A percentile compares a stretch with the other conserved stretches of the same genome.
Conservation (phyloP, 2,329 filamentous ascomycete genomes). For the Pyrenochaeta sp. region DNA sequence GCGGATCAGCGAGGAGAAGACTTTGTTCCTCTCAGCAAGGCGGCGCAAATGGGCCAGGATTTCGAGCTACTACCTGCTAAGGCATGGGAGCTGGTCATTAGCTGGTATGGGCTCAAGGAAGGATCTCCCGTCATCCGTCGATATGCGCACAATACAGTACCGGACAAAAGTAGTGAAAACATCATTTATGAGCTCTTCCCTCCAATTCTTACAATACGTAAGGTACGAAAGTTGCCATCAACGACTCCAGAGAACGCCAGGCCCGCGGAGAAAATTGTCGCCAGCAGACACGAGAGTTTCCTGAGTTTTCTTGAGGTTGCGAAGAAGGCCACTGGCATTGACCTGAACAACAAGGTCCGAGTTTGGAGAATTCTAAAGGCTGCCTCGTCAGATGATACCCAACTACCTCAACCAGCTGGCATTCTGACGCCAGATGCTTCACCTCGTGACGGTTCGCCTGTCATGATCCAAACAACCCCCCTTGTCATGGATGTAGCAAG, state of each 20-base stretch:
- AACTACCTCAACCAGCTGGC: constrained; percentile 44
- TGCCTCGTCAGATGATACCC: constrained; percentile 45
- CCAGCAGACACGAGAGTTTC: constrained; percentile 74
- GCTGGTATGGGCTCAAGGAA: constrained; percentile 81
- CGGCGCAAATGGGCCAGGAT: constrained; percentile 69
- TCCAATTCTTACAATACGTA: constrained; percentile 84
- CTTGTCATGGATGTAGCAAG: constrained; percentile 69
- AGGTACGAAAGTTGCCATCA: constrained; percentile 71
- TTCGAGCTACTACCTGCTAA: constrained; percentile 80
- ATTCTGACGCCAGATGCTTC: constrained; percentile 56
- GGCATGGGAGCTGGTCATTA: constrained; percentile 81
- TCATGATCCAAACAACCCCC: constrained; percentile 50
- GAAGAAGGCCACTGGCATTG: constrained; percentile 74
- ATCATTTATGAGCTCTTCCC: constrained; percentile 85
- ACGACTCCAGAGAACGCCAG: constrained; percentile 68
- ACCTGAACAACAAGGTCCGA: constrained; percentile 76
- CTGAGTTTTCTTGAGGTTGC: constrained; percentile 78
- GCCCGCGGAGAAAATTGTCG: constrained; percentile 71
- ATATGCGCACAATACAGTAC: constrained; percentile 78
- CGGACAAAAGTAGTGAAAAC: constrained; percentile 66
- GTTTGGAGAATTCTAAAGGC: constrained; percentile 72
- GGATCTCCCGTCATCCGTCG: constrained; percentile 77
- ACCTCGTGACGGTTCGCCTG: constrained; percentile 55
- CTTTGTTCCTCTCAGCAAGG: constrained; percentile 79
- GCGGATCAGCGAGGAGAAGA: constrained; percentile 52